phyloP scores from a whole-genome alignment of 441 rosid species.

The Jatropha podagrica region DNA sequence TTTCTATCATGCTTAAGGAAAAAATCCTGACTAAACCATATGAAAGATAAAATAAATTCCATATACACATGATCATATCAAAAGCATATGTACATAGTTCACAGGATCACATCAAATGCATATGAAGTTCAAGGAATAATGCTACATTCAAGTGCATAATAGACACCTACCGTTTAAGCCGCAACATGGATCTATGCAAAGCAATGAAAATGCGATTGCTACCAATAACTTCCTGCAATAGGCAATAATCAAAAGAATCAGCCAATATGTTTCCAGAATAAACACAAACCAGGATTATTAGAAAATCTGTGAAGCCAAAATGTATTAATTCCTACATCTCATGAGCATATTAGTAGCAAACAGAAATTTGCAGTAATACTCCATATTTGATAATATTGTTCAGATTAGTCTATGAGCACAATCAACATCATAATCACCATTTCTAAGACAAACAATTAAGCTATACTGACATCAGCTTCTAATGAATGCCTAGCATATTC shows the following conservation, averaged over 20 bases:
- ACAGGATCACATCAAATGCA: background rate
- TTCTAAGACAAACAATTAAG: background rate
- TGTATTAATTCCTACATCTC: background rate
- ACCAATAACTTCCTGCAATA: constrained; percentile 85
- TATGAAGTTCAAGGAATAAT: background rate
- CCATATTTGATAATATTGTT: background rate
- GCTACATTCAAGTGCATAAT: background rate
- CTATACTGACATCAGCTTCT: background rate
- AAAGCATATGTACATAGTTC: background rate
- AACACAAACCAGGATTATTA: background rate
- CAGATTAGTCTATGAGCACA: background rate
- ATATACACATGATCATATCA: background rate
- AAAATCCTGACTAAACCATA: background rate
- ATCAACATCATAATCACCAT: background rate
- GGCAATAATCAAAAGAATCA: constrained; percentile 23
- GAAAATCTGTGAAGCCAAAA: background rate
- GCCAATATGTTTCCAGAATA: background rate
- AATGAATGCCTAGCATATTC: background rate
- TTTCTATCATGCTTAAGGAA: background rate
- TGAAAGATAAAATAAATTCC: background rate
- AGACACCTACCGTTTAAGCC: constrained; percentile 68
- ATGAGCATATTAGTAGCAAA: background rate
- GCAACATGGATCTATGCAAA: constrained; percentile 79
- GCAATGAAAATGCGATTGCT: constrained; percentile 81
- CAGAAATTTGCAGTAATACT: background rate